Conservation (phyloP, 1,284 basidiomycete genomes). For the Ustilago trichophora region DNA sequence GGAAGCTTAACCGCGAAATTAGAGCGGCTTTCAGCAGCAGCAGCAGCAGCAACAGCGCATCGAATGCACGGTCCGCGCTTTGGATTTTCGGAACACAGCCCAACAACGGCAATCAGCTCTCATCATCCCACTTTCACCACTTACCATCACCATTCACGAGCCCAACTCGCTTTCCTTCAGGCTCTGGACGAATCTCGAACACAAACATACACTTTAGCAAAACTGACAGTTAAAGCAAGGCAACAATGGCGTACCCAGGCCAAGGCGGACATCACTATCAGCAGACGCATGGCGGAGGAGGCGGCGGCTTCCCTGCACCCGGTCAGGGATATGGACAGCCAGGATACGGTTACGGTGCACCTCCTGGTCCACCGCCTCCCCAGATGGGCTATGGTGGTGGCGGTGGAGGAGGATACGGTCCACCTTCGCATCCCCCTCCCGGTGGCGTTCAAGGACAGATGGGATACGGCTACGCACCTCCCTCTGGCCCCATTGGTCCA, state of each 20-base stretch:
- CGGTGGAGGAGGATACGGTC: constrained; percentile 31
- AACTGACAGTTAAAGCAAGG: no score
- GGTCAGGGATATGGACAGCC: constrained; percentile 35
- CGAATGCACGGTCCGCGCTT: constrained; percentile 11
- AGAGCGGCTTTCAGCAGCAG: no score
- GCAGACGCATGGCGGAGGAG: constrained; percentile 36
- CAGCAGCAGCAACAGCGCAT: not conserved
- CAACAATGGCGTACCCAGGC: constrained; percentile 56
- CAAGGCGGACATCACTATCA: constrained; percentile 58
- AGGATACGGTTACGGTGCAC: constrained; percentile 43
- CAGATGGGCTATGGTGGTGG: constrained; percentile 23
- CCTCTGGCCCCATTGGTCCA: constrained; percentile 46
- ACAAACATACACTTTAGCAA: no score
- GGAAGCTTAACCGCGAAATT: no score
- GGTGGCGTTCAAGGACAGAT: constrained; percentile 40
- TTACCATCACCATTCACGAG: no score
- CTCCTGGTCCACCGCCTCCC: constrained; percentile 23
- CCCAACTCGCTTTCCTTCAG: no score
- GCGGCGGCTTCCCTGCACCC: constrained; percentile 31
- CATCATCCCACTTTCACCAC: no score
- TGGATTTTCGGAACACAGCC: no score
- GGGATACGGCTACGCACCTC: constrained; percentile 41
- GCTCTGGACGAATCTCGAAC: no score
- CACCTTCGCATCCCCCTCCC: constrained; percentile 30
- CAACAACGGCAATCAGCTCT: no score